Percentiles rank a stretch among this genome's conserved stretches.
These are phyloP conservation scores for Leishmania guyanensis DNA, from an alignment of 208 protist genomes.

Conservation along the genomic window DNA sequence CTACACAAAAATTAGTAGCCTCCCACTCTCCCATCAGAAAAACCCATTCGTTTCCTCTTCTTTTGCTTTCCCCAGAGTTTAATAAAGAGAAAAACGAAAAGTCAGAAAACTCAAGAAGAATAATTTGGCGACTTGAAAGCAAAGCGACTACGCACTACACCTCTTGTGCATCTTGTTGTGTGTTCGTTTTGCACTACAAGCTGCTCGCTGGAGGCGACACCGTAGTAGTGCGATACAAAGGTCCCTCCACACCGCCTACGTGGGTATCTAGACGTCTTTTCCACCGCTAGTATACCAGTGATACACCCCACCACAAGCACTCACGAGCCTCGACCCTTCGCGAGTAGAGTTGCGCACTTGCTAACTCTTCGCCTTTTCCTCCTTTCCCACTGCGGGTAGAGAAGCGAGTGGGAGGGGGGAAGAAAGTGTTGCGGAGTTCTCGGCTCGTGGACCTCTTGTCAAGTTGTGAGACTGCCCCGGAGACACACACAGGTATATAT, in stretches of 20 bases:
- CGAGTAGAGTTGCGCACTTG: not conserved
- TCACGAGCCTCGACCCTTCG: not conserved
- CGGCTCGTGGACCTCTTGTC: not conserved
- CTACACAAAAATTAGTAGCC: not conserved
- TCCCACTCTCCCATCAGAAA: not conserved
- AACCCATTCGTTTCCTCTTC: not conserved
- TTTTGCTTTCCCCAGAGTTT: not conserved
- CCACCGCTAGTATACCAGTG: not conserved
- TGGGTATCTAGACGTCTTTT: not conserved
- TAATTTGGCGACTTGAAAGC: not conserved
- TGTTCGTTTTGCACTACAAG: not conserved
- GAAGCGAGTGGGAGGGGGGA: not conserved
- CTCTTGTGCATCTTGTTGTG: not conserved
- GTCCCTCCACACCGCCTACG: not conserved
- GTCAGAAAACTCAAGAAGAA: not conserved
- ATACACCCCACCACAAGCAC: not conserved
- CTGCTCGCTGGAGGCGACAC: not conserved
- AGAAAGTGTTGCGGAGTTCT: not conserved
- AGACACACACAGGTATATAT: too few species aligned
- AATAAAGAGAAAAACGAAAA: not conserved
- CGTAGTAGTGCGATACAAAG: not conserved
- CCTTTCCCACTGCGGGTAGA: not conserved
- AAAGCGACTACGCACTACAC: not conserved
- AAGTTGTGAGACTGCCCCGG: not conserved
- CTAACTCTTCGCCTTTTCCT: not conserved